Evolutionary conservation across 805 yeast genomes (phyloP).

Genomic region (Yarrowia sp.): DNA sequence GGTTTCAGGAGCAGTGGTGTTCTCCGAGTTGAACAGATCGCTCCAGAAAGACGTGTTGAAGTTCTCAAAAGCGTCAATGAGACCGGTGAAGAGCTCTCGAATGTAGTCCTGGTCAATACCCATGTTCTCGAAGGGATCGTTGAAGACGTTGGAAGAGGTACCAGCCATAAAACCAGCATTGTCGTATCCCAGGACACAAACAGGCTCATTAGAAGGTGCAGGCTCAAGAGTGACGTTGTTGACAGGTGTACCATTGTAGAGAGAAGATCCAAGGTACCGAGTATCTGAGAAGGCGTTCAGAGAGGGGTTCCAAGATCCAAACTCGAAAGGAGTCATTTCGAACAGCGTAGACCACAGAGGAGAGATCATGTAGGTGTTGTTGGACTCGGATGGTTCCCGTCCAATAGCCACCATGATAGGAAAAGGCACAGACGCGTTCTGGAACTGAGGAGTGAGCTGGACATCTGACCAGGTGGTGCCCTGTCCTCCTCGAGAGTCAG

Average conservation of each 20-base stretch:
- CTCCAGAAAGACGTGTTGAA: constrained; percentile 14
- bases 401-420: constrained; percentile 61
- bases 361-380: constrained; percentile 52
- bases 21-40: background rate
- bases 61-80: constrained; percentile 5
- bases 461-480: constrained; percentile 62
- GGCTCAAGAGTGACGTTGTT: constrained; percentile 27
- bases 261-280: constrained; percentile 71
- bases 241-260: constrained; percentile 58
- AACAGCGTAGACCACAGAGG: constrained; percentile 66
- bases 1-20: constrained; percentile 15
- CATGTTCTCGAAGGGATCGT: constrained; percentile 10
- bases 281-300: constrained; percentile 67
- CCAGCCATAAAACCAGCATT: constrained; percentile 28
- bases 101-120: constrained; percentile 28
- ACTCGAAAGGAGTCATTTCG: constrained; percentile 63
- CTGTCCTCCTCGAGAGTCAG: constrained; percentile 59
- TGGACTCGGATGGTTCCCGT: constrained; percentile 52
- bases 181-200: constrained; percentile 15
- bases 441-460: constrained; percentile 63
- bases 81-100: constrained; percentile 22
- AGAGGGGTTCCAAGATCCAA: constrained; percentile 90
- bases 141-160: constrained; percentile 14
- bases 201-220: background rate
- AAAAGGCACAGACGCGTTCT: constrained; percentile 65